phyloP scores from a whole-genome alignment of 140 eudicot genomes.

The Erigeron philadelphicus region DNA sequence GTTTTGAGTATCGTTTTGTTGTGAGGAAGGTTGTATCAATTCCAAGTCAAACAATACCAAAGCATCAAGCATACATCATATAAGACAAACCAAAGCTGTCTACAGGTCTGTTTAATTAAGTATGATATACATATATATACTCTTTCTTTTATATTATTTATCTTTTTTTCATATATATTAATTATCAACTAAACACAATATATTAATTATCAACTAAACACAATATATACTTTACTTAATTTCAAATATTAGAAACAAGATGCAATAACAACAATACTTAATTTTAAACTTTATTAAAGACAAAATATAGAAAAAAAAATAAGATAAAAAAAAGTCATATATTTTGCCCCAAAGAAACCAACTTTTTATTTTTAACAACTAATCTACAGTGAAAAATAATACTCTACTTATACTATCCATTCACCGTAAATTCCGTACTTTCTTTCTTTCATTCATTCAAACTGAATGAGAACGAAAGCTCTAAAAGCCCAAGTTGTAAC shows the following conservation, averaged over 20 bases:
- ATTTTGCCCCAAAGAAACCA: too few species aligned
- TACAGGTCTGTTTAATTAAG: neutral
- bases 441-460: slow-evolving; percentile 23
- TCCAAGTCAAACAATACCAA: neutral
- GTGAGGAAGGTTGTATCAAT: neutral
- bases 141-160: too few species aligned
- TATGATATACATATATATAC: slow-evolving; percentile 19
- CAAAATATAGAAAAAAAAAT: too few species aligned
- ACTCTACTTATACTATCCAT: neutral
- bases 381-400: neutral
- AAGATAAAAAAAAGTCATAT: too few species aligned
- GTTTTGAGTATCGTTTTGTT: neutral
- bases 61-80: slow-evolving; percentile 7
- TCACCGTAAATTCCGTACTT: slow-evolving; percentile 21
- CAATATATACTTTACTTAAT: too few species aligned
- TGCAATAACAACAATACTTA: too few species aligned
- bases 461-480: slow-evolving; percentile 43
- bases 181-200: too few species aligned
- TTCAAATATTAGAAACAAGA: too few species aligned
- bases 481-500: slow-evolving; percentile 23
- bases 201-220: too few species aligned
- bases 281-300: too few species aligned
- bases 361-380: too few species aligned
- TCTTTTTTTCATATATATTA: too few species aligned
- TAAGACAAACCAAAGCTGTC: slow-evolving; percentile 24